Evolutionary conservation across 805 yeast species (phyloP).

Genomic region (Saccharomycopsis schoenii): DNA sequence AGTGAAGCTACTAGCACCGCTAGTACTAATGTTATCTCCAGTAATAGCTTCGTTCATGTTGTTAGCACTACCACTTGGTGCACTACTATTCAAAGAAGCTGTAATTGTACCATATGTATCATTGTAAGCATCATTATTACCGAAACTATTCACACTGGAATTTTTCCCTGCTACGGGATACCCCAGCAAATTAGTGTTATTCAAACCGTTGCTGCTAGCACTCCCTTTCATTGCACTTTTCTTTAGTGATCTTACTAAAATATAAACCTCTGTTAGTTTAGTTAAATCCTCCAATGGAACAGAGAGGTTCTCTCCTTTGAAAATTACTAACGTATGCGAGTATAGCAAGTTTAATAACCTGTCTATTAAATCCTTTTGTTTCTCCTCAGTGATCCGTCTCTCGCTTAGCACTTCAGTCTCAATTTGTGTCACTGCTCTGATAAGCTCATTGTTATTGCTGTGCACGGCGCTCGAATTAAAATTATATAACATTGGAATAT

Average conservation of each 20-base stretch:
- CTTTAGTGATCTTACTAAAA: constrained; percentile 21
- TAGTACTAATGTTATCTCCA: neutral
- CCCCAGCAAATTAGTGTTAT: neutral
- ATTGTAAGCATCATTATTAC: neutral
- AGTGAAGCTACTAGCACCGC: neutral
- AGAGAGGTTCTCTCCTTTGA: constrained; percentile 27
- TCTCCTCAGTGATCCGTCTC: constrained; percentile 22
- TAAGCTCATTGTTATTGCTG: constrained; percentile 20
- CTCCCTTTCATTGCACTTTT: neutral
- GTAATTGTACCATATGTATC: constrained; percentile 1
- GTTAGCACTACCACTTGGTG: neutral
- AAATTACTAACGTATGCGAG: constrained; percentile 27
- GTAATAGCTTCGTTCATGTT: neutral
- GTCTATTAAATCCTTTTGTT: constrained; percentile 26
- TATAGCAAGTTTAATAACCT: constrained; percentile 26
- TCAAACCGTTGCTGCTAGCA: neutral
- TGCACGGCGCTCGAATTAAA: constrained; percentile 23
- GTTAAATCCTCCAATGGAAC: constrained; percentile 31
- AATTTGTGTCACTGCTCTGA: constrained; percentile 11
- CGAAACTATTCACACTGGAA: neutral
- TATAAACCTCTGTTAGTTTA: constrained; percentile 26
- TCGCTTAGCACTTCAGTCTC: constrained; percentile 8
- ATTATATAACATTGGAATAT: constrained; percentile 25
- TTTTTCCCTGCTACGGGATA: neutral
- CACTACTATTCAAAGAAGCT: constrained; percentile 4